These are phyloP conservation scores for Circinella umbellata DNA, from an alignment of 371 early-diverging fungal species.

Conservation along the genomic window DNA sequence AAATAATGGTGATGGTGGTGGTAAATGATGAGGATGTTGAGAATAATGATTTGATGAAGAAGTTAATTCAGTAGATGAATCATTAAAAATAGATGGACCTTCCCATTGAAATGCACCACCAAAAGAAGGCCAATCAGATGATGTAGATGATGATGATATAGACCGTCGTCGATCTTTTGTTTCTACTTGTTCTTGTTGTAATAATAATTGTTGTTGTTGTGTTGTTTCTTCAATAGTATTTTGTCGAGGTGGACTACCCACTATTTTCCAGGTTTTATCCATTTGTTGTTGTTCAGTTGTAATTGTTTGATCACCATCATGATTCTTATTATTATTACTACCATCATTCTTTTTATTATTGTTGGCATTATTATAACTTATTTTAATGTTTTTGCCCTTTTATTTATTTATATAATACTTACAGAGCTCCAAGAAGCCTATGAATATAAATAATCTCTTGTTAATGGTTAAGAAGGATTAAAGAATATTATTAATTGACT, in stretches of 20 bases:
- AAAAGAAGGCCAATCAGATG: conserved; percentile 11
- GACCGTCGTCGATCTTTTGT: conserved; percentile 5
- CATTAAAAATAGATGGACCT: conserved; percentile 32
- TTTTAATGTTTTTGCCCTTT: neutral
- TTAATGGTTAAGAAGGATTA: neutral
- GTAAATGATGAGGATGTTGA: conserved; percentile 10
- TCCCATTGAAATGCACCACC: conserved; percentile 34
- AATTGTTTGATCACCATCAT: too few species aligned
- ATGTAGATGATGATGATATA: neutral
- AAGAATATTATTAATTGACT: neutral
- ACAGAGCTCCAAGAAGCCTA: conserved; percentile 1
- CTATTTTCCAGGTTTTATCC: conserved; percentile 21
- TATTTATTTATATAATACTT: neutral
- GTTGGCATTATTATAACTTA: neutral
- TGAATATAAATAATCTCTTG: too few species aligned
- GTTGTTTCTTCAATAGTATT: conserved; percentile 2
- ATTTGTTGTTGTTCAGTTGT: neutral
- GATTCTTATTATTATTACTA: neutral
- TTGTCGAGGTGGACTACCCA: conserved; percentile 26
- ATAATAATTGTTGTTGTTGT: neutral
- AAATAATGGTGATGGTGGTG: conserved; percentile 8
- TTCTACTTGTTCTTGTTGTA: neutral
- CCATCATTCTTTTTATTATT: neutral
- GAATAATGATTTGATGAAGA: neutral
- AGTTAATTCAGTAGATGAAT: neutral